phyloP scores from a whole-genome alignment of 768 basidiomycete species.

The Panaeolus papilionaceus region DNA sequence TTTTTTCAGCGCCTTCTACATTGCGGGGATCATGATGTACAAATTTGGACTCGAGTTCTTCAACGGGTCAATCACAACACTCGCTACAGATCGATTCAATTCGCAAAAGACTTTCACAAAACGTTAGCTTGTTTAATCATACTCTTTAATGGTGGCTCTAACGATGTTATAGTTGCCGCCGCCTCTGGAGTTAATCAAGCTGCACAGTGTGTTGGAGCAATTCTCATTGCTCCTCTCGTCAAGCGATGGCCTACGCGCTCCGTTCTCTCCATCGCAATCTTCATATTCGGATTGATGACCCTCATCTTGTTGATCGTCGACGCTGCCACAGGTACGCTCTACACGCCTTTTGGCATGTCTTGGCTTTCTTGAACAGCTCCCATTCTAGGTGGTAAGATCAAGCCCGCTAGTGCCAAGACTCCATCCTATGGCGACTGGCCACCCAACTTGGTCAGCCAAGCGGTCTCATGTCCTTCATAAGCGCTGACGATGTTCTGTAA shows the following conservation, averaged over 20 bases:
- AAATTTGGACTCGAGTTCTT: slow-evolving; percentile 42
- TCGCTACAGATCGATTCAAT: slow-evolving; percentile 40
- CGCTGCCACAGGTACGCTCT: slow-evolving; percentile 31
- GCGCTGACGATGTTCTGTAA: background rate
- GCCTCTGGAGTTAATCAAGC: slow-evolving; percentile 40
- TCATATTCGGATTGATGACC: slow-evolving; percentile 37
- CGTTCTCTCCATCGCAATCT: slow-evolving; percentile 33
- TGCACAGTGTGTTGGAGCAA: slow-evolving; percentile 41
- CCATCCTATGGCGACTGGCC: slow-evolving; percentile 36
- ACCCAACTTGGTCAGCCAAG: slow-evolving; percentile 32
- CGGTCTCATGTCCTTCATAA: background rate
- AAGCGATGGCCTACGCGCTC: slow-evolving; percentile 38
- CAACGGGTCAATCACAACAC: slow-evolving; percentile 40
- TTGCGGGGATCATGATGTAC: slow-evolving; percentile 39
- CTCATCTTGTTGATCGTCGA: slow-evolving; percentile 39
- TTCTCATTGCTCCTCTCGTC: slow-evolving; percentile 39
- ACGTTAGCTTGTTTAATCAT: slow-evolving; percentile 25
- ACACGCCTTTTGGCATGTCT: background rate
- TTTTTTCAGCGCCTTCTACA: slow-evolving; percentile 31
- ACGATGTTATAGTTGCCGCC: slow-evolving; percentile 31
- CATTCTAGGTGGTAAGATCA: slow-evolving; percentile 34
- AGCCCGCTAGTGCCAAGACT: slow-evolving; percentile 25
- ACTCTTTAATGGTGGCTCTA: background rate
- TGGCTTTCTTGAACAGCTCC: background rate
- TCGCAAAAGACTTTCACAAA: slow-evolving; percentile 34